These are phyloP conservation scores for Capronia coronata DNA, from an alignment of 2,329 filamentous ascomycete genomes.

Conservation along the genomic window DNA sequence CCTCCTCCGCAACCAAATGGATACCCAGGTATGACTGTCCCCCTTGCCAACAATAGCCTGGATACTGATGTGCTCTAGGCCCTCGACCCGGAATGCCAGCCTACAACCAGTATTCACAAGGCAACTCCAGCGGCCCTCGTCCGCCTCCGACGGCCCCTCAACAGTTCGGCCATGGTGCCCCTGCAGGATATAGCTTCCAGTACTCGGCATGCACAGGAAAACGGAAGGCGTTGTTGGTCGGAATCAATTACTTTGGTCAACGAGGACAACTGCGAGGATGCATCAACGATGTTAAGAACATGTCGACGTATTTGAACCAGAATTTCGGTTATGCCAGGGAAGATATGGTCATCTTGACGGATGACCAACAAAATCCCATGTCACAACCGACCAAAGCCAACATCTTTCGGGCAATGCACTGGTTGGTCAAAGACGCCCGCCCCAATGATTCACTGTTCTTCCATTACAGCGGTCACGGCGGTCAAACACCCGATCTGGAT, in stretches of 20 bases:
- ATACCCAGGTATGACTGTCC: constrained; percentile 34
- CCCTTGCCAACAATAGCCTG: background rate
- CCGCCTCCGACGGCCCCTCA: constrained; percentile 63
- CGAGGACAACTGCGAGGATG: constrained; percentile 84
- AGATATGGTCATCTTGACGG: constrained; percentile 94
- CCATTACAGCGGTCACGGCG: constrained; percentile 76
- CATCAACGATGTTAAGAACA: constrained; percentile 96
- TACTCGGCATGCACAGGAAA: constrained; percentile 87
- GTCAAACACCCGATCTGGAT: constrained; percentile 65
- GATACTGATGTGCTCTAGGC: constrained; percentile 11
- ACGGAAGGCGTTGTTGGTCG: constrained; percentile 82
- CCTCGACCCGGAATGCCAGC: constrained; percentile 26
- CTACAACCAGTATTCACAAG: constrained; percentile 12
- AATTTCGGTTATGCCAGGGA: constrained; percentile 89
- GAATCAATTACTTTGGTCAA: constrained; percentile 95
- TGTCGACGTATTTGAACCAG: constrained; percentile 83
- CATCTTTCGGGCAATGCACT: constrained; percentile 93
- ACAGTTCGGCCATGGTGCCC: constrained; percentile 72
- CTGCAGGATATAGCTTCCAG: constrained; percentile 73
- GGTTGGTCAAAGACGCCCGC: constrained; percentile 87
- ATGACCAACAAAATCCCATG: constrained; percentile 96
- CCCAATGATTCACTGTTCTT: constrained; percentile 96
- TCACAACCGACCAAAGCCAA: constrained; percentile 95
- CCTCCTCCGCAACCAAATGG: constrained; percentile 36
- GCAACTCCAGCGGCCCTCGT: constrained; percentile 49